Conservation (phyloP, 176 grass and related monocot genomes). For the Hordeum vulgare region DNA sequence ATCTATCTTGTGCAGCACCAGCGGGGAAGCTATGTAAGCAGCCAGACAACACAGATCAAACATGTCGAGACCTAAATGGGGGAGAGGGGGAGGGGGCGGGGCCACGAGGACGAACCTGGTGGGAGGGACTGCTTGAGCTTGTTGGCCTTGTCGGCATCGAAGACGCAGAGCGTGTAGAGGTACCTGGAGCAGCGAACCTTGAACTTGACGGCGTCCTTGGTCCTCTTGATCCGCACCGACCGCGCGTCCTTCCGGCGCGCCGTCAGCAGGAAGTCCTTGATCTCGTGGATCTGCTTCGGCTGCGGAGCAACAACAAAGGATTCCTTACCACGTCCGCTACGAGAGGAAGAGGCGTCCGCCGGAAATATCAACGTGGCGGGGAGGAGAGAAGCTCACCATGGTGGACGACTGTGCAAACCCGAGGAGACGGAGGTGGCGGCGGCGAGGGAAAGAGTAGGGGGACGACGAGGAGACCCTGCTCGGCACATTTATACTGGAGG, state of each 20-base stretch:
- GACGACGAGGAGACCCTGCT: background rate
- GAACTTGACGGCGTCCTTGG: slow-evolving; percentile 79
- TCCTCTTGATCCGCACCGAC: slow-evolving; percentile 72
- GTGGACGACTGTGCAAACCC: background rate
- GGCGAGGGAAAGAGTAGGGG: background rate
- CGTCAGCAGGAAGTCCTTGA: slow-evolving; percentile 87
- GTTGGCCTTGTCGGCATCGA: slow-evolving; percentile 79
- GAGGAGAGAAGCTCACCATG: slow-evolving; percentile 1
- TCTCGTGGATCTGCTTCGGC: slow-evolving; percentile 91
- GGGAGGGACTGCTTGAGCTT: slow-evolving; percentile 88
- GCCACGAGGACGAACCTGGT: slow-evolving; percentile 32
- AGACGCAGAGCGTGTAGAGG: slow-evolving; percentile 82
- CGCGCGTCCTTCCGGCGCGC: slow-evolving; percentile 77
- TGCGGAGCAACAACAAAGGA: background rate
- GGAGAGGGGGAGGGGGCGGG: background rate
- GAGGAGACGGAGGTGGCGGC: background rate
- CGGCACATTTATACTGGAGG: background rate
- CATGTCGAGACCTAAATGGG: background rate
- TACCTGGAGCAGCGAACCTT: slow-evolving; percentile 84
- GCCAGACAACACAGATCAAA: background rate
- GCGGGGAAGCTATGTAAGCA: background rate
- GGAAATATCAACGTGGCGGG: background rate
- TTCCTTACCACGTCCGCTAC: background rate
- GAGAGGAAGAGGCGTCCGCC: background rate
- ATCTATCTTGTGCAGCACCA: background rate